A percentile compares a stretch with the other conserved stretches of the same genome.
Evolutionary conservation across 768 basidiomycete species (phyloP).

Genomic region (Lactarius psammicola): DNA sequence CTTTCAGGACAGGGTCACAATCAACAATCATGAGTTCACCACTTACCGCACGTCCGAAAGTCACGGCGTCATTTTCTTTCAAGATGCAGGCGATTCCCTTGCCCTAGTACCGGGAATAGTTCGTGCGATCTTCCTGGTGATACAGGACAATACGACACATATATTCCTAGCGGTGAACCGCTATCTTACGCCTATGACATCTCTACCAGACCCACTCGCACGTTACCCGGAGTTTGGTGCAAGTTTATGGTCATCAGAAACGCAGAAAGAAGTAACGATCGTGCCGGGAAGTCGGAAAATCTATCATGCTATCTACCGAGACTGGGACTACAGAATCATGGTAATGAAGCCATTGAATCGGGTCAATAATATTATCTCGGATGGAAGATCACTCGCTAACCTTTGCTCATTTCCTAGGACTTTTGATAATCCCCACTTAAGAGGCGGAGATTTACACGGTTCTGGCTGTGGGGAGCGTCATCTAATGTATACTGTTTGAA

Average conservation of each 20-base stretch:
- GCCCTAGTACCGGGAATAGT: background rate
- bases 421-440: no score
- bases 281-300: background rate
- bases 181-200: background rate
- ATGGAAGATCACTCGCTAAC: no score
- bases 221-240: constrained; percentile 9
- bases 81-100: background rate
- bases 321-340: constrained; percentile 1
- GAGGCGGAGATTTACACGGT: no score
- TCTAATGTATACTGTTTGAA: no score
- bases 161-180: background rate
- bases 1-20: background rate
- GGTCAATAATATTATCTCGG: background rate
- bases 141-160: background rate
- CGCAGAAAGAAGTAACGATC: background rate
- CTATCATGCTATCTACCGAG: background rate
- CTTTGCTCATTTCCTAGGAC: no score
- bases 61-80: constrained; percentile 10
- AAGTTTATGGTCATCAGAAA: constrained; percentile 2
- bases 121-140: constrained; percentile 3
- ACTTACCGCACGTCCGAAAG: constrained; percentile 2
- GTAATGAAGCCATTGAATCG: constrained; percentile 5
- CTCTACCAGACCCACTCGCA: constrained; percentile 1
- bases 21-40: background rate
- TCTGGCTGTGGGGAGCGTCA: no score